Evolutionary conservation across 2,329 filamentous ascomycete genomes (phyloP).

Genomic region (Botrytis sinoallii): DNA sequence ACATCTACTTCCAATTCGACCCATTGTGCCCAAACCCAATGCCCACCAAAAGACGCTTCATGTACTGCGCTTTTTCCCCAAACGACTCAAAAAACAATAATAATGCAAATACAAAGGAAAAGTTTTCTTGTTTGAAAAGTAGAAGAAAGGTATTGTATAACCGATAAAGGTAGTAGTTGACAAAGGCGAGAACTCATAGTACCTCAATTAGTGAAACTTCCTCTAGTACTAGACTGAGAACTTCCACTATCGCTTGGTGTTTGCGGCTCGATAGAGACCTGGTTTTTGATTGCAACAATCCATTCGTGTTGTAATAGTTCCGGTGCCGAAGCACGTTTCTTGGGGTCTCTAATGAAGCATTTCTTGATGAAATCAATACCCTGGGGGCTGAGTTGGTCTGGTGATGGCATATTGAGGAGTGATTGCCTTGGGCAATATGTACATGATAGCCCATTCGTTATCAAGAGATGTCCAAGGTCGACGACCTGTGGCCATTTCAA

Average conservation of each 20-base stretch:
- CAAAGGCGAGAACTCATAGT: neutral
- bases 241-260: constrained; percentile 55
- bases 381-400: constrained; percentile 77
- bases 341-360: constrained; percentile 84
- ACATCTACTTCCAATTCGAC: constrained; percentile 3
- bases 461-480: constrained; percentile 94
- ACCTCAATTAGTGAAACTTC: constrained; percentile 23
- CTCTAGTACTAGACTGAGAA: constrained; percentile 28
- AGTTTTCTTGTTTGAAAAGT: neutral
- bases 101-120: neutral
- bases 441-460: constrained; percentile 99
- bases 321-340: constrained; percentile 73
- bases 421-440: constrained; percentile 96
- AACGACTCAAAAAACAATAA: neutral
- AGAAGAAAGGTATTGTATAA: neutral
- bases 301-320: constrained; percentile 94
- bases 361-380: constrained; percentile 85
- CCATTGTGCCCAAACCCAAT: constrained; percentile 5
- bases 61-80: constrained; percentile 10
- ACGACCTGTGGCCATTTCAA: constrained; percentile 95
- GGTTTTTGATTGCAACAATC: constrained; percentile 65
- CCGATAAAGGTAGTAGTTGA: neutral
- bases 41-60: constrained; percentile 10
- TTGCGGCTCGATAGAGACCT: constrained; percentile 58
- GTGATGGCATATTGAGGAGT: constrained; percentile 76